Conservation (phyloP, 306 rosid species). For the Medicago arabica region DNA sequence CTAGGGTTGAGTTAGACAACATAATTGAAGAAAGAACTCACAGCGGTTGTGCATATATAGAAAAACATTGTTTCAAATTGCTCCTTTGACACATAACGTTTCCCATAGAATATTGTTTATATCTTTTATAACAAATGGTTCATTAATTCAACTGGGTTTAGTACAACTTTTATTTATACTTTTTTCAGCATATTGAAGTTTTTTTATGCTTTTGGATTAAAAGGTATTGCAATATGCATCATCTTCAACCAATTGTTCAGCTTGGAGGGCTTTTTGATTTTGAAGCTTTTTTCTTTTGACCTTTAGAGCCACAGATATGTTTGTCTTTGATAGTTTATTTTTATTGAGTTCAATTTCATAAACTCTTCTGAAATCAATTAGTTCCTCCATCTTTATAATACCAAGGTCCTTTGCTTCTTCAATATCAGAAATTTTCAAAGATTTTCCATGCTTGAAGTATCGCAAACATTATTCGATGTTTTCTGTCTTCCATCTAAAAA, state of each 20-base stretch:
- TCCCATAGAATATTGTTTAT: constrained; percentile 15
- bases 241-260: neutral
- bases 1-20: constrained; percentile 35
- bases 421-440: neutral
- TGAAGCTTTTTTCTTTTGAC: neutral
- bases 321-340: neutral
- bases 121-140: constrained; percentile 12
- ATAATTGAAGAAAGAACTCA: constrained; percentile 36
- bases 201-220: neutral
- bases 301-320: neutral
- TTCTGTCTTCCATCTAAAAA: neutral
- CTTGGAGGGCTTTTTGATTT: neutral
- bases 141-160: neutral
- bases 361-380: neutral
- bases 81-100: constrained; percentile 4
- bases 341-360: neutral
- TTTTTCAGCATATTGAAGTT: neutral
- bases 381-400: neutral
- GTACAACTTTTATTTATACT: neutral
- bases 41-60: constrained; percentile 51
- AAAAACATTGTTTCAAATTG: constrained; percentile 38
- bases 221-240: neutral
- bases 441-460: neutral
- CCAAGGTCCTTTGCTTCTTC: neutral
- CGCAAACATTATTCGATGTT: neutral